Conservation (phyloP, 345 rosid species). For the Salix suchowensis region DNA sequence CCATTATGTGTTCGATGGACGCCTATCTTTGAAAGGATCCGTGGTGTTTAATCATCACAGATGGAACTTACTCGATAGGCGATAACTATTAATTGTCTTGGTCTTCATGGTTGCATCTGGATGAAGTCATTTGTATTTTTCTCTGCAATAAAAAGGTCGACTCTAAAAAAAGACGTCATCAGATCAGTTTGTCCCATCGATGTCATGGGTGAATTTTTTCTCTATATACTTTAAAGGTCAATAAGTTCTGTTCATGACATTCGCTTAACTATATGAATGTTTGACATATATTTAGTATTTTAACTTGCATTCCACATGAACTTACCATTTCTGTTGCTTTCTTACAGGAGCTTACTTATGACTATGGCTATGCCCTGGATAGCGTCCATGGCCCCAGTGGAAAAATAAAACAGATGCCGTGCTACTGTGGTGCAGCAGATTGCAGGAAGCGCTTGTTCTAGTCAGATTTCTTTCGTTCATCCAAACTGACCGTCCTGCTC, state of each 20-base stretch:
- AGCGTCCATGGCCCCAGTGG: slow-evolving; percentile 75
- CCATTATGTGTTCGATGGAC: not conserved
- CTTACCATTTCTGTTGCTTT: not conserved
- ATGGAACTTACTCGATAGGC: not conserved
- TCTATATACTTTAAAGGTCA: not conserved
- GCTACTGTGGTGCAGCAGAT: slow-evolving; percentile 71
- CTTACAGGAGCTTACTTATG: slow-evolving; percentile 77
- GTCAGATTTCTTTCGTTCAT: not conserved
- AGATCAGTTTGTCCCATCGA: not conserved
- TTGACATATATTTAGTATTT: not conserved
- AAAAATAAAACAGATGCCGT: slow-evolving; percentile 53
- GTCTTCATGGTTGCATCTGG: not conserved
- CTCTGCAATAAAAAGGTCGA: not conserved
- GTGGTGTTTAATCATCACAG: not conserved
- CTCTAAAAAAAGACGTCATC: not conserved
- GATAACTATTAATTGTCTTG: not conserved
- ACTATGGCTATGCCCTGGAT: slow-evolving; percentile 80
- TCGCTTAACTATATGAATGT: not conserved
- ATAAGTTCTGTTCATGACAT: not conserved
- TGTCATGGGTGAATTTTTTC: not conserved
- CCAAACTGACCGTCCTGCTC: not conserved
- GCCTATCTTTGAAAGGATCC: not conserved
- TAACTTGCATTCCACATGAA: not conserved
- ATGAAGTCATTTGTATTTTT: not conserved
- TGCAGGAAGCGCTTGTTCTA: slow-evolving; percentile 77